These are phyloP conservation scores for Cephalotrichum gorgonifer DNA, from an alignment of 2,329 filamentous ascomycete species.

Conservation along the genomic window DNA sequence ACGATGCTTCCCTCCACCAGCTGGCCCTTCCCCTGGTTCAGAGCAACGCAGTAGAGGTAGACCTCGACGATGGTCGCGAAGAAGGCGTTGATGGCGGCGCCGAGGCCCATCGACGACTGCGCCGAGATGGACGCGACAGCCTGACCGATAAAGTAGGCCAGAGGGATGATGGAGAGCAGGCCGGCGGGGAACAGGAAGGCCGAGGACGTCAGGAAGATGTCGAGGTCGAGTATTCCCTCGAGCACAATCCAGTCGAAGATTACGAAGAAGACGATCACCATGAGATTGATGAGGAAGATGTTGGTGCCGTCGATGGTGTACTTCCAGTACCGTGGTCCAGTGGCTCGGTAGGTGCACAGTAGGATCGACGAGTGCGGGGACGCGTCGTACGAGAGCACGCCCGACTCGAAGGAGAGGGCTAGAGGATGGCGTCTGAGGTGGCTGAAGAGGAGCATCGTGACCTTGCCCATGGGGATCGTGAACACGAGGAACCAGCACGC, in stretches of 20 bases:
- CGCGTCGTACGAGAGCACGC: slow-evolving; percentile 58
- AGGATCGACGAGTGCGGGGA: slow-evolving; percentile 71
- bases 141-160: slow-evolving; percentile 98
- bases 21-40: slow-evolving; percentile 83
- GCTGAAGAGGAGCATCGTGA: slow-evolving; percentile 79
- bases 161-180: slow-evolving; percentile 83
- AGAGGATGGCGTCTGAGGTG: slow-evolving; percentile 88
- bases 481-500: slow-evolving; percentile 97
- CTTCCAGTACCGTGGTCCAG: slow-evolving; percentile 95
- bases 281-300: slow-evolving; percentile 96
- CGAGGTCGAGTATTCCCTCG: slow-evolving; percentile 53
- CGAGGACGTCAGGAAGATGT: slow-evolving; percentile 67
- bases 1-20: slow-evolving; percentile 96
- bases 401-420: slow-evolving; percentile 85
- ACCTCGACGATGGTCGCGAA: slow-evolving; percentile 98
- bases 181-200: slow-evolving; percentile 79
- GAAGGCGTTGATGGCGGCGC: slow-evolving; percentile 94
- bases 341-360: slow-evolving; percentile 92
- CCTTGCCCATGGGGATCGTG: slow-evolving; percentile 96
- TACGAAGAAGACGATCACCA: slow-evolving; percentile 85
- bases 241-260: slow-evolving; percentile 88
- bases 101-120: slow-evolving; percentile 95
- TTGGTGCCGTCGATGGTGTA: slow-evolving; percentile 98
- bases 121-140: slow-evolving; percentile 97
- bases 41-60: slow-evolving; percentile 89